A percentile compares a stretch with the other conserved stretches of the same genome.
These are phyloP conservation scores for Chlorencoelia australis DNA, from an alignment of 2,329 filamentous ascomycete genomes.

Conservation along the genomic window DNA sequence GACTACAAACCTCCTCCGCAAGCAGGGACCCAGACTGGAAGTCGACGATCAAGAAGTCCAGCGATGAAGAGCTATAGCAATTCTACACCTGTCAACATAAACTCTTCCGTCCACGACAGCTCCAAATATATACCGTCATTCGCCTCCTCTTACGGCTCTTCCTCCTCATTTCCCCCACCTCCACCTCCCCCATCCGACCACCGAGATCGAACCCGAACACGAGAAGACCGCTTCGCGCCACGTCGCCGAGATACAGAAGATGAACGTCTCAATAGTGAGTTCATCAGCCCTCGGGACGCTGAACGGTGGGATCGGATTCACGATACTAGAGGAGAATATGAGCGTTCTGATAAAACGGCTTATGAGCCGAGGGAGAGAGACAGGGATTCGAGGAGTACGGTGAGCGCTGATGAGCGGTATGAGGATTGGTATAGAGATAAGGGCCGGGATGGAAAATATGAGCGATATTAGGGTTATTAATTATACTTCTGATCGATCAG, in stretches of 20 bases:
- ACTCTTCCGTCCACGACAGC: too few relatives aligned
- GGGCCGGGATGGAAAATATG: not conserved
- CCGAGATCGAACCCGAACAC: conserved; percentile 10
- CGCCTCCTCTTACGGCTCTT: conserved; percentile 15
- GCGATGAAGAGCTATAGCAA: conserved; percentile 20
- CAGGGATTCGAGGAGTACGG: conserved; percentile 1
- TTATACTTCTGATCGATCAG: conserved; percentile 5
- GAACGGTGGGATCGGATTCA: conserved; percentile 23
- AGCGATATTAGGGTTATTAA: conserved; percentile 1
- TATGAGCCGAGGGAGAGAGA: too few relatives aligned
- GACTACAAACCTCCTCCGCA: conserved; percentile 13
- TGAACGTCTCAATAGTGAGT: conserved; percentile 15
- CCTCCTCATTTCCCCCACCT: conserved; percentile 20
- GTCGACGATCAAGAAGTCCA: conserved; percentile 17
- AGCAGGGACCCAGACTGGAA: conserved; percentile 2
- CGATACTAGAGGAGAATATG: conserved; percentile 10
- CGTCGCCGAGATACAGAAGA: conserved; percentile 16
- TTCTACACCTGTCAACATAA: conserved; percentile 18
- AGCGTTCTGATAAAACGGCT: too few relatives aligned
- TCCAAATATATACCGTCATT: conserved; percentile 17
- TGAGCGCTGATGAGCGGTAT: conserved; percentile 1
- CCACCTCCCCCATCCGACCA: conserved; percentile 14
- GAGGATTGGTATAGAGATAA: conserved; percentile 10
- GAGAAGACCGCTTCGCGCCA: conserved; percentile 15
- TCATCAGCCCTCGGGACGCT: conserved; percentile 23